Evolutionary conservation across 495 filamentous ascomycete genomes (phyloP).

Genomic region (Penicillium taxi): DNA sequence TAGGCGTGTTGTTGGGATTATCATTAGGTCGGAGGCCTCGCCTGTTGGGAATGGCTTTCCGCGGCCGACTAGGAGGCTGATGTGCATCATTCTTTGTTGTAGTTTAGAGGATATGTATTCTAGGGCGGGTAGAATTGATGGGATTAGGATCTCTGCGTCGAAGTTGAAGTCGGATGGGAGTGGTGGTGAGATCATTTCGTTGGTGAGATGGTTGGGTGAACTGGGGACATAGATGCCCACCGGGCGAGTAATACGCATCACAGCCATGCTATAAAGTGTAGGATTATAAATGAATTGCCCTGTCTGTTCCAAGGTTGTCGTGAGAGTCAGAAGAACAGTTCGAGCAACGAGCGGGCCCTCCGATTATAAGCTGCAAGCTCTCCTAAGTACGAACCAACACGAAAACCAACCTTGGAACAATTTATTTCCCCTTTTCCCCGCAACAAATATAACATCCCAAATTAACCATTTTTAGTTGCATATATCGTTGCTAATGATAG

Average conservation of each 20-base stretch:
- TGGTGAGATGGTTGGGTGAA: constrained; percentile 31
- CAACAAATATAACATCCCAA: constrained; percentile 7
- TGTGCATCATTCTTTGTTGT: constrained; percentile 37
- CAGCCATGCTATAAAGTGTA: constrained; percentile 28
- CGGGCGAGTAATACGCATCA: constrained; percentile 37
- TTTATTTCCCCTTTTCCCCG: constrained; percentile 15
- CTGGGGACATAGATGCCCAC: constrained; percentile 33
- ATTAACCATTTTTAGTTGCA: constrained; percentile 11
- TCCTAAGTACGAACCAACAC: too few relatives aligned
- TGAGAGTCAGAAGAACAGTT: background rate
- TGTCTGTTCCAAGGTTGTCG: too few relatives aligned
- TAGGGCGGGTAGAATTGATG: constrained; percentile 38
- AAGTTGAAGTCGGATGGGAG: constrained; percentile 38
- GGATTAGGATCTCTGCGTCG: constrained; percentile 34
- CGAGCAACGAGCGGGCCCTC: background rate
- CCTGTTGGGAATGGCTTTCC: constrained; percentile 40
- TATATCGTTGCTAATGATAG: constrained; percentile 23
- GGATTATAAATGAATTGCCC: background rate
- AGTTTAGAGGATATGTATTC: constrained; percentile 44
- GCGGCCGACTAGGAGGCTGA: constrained; percentile 42
- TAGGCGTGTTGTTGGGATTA: constrained; percentile 39
- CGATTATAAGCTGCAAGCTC: too few relatives aligned
- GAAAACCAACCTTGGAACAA: background rate
- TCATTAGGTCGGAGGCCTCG: constrained; percentile 34
- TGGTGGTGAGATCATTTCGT: constrained; percentile 39